Percentiles rank a stretch among this genome's conserved stretches.
Evolutionary conservation across 768 basidiomycete species (phyloP).

Genomic region (Rhizopogon rudus): DNA sequence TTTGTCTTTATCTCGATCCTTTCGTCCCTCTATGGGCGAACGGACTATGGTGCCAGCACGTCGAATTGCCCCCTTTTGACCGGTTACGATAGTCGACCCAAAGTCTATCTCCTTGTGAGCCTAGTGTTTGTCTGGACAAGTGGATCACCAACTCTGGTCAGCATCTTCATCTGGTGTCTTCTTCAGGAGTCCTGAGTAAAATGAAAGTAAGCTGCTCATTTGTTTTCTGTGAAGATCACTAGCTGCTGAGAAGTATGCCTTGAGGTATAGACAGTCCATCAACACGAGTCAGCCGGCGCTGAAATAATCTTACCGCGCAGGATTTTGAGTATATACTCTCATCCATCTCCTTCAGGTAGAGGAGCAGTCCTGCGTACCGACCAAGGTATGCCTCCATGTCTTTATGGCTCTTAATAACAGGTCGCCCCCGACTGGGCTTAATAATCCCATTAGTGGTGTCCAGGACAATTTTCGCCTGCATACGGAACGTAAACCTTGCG

Average conservation of each 20-base stretch:
- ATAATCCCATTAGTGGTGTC: constrained; percentile 57
- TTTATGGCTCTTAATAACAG: constrained; percentile 56
- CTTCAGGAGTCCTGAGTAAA: constrained; percentile 56
- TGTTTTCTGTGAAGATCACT: constrained; percentile 81
- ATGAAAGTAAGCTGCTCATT: constrained; percentile 65
- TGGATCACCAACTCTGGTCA: constrained; percentile 52
- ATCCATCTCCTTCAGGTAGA: constrained; percentile 97
- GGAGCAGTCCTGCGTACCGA: constrained; percentile 82
- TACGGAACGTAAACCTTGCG: background rate
- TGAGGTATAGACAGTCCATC: background rate
- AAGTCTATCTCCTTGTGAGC: constrained; percentile 36
- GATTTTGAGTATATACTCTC: constrained; percentile 82
- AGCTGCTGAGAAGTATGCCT: constrained; percentile 89
- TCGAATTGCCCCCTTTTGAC: constrained; percentile 61
- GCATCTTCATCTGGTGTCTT: constrained; percentile 67
- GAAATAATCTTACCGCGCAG: constrained; percentile 66
- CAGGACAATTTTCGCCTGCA: constrained; percentile 62
- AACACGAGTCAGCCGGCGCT: background rate
- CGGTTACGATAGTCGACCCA: constrained; percentile 17
- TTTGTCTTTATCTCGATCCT: constrained; percentile 39
- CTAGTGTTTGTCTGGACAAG: background rate
- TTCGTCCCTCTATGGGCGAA: constrained; percentile 56
- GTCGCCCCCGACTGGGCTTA: constrained; percentile 39
- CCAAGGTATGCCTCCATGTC: constrained; percentile 80
- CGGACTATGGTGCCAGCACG: constrained; percentile 86